phyloP scores from a whole-genome alignment of 768 basidiomycete species.

The Termitomyces sp. region DNA sequence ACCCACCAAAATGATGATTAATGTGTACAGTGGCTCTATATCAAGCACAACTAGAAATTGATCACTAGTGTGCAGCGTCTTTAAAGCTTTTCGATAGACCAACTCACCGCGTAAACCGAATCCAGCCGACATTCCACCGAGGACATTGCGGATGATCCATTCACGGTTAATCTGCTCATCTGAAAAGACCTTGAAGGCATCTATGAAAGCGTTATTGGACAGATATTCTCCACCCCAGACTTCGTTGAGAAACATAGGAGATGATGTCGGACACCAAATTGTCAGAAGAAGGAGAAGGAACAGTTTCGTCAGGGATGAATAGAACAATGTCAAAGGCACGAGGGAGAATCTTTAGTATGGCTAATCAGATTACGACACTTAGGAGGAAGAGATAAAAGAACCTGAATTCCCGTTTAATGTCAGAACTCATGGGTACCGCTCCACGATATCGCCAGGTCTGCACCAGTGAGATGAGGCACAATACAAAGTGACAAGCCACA shows the following conservation, averaged over 20 bases:
- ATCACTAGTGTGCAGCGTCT: not conserved
- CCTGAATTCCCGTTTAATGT: conserved; percentile 62
- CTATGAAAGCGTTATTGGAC: conserved; percentile 26
- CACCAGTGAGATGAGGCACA: conserved; percentile 34
- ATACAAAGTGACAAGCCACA: conserved; percentile 46
- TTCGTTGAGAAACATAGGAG: conserved; percentile 15
- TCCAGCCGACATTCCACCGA: conserved; percentile 84
- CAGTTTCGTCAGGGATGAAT: conserved; percentile 79
- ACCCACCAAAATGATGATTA: conserved; percentile 65
- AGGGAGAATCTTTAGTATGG: conserved; percentile 50
- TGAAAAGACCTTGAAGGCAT: conserved; percentile 53
- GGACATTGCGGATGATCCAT: conserved; percentile 78
- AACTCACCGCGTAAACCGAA: conserved; percentile 73
- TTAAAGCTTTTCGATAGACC: not conserved
- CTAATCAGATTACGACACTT: not conserved
- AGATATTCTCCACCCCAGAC: conserved; percentile 21
- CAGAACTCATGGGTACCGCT: conserved; percentile 25
- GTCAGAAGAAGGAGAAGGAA: conserved; percentile 80
- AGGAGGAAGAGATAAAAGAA: conserved; percentile 16
- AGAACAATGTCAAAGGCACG: conserved; percentile 73
- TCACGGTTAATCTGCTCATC: conserved; percentile 74
- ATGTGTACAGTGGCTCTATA: conserved; percentile 68
- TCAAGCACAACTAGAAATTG: conserved; percentile 58
- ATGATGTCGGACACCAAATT: conserved; percentile 61
- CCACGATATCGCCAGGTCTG: conserved; percentile 18